Evolutionary conservation across 306 rosid genomes (phyloP).

Genomic region (Citrullus colocynthis): DNA sequence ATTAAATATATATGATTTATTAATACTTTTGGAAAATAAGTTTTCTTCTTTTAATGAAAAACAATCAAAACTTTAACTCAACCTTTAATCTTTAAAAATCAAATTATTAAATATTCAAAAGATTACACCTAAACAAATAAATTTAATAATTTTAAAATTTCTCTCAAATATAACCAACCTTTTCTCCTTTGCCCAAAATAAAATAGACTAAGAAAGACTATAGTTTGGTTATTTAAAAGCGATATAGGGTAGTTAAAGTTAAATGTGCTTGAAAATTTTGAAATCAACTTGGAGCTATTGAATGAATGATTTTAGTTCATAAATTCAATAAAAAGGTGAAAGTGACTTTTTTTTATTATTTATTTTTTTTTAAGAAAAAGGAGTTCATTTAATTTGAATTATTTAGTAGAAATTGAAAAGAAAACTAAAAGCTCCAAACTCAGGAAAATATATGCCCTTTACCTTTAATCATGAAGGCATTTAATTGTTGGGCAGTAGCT

Average conservation of each 20-base stretch:
- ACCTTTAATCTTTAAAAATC: too few relatives aligned
- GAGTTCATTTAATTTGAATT: not conserved
- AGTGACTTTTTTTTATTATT: not conserved
- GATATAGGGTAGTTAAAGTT: not conserved
- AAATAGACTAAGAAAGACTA: not conserved
- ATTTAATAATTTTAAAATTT: too few relatives aligned
- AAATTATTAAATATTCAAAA: too few relatives aligned
- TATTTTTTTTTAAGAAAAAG: not conserved
- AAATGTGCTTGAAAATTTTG: not conserved
- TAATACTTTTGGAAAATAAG: too few relatives aligned
- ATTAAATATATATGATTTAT: too few relatives aligned
- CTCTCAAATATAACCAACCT: too few relatives aligned
- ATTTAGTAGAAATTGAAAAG: not conserved
- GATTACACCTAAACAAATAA: too few relatives aligned
- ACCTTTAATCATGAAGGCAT: not conserved
- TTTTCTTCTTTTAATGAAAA: too few relatives aligned
- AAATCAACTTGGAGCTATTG: not conserved
- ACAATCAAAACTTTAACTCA: too few relatives aligned
- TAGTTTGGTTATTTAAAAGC: not conserved
- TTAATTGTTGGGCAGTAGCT: constrained; percentile 1
- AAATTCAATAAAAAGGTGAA: not conserved
- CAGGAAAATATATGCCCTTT: not conserved
- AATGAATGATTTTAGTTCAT: not conserved
- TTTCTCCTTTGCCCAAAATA: not conserved
- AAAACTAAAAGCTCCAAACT: not conserved